A percentile compares a stretch with the other conserved stretches of the same genome.
Evolutionary conservation across 768 basidiomycete species (phyloP).

Genomic region (Favolaschia claudopus): DNA sequence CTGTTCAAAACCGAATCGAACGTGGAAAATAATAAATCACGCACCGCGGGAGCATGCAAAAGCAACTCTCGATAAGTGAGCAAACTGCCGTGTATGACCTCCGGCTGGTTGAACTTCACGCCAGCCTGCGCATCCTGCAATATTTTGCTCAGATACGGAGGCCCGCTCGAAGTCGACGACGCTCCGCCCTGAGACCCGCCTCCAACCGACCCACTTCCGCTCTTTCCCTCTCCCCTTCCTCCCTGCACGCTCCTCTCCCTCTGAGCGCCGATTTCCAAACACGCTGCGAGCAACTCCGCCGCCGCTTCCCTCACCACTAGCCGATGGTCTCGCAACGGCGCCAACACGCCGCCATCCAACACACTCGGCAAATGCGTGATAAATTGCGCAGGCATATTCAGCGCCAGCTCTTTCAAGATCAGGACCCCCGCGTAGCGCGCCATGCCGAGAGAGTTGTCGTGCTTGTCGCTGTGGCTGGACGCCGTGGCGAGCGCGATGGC

Average conservation of each 20-base stretch:
- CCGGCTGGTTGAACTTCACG: constrained; percentile 65
- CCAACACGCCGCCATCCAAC: constrained; percentile 73
- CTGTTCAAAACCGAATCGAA: background rate
- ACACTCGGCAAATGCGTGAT: constrained; percentile 68
- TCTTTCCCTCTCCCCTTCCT: too few species aligned
- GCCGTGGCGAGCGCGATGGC: constrained; percentile 61
- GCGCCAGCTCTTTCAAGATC: constrained; percentile 76
- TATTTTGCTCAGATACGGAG: constrained; percentile 62
- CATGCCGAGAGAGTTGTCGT: constrained; percentile 50
- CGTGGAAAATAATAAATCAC: background rate
- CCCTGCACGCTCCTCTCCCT: constrained; percentile 53
- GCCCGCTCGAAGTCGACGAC: too few species aligned
- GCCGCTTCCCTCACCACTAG: constrained; percentile 78
- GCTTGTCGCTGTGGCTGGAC: constrained; percentile 26
- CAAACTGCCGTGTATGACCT: constrained; percentile 75
- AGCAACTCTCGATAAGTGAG: constrained; percentile 76
- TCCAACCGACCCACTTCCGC: too few species aligned
- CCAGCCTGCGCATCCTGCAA: constrained; percentile 73
- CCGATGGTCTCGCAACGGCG: constrained; percentile 70
- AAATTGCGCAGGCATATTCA: constrained; percentile 70
- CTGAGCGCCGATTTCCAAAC: constrained; percentile 69
- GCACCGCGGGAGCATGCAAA: constrained; percentile 72
- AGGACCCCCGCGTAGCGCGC: constrained; percentile 77
- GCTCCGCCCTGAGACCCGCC: too few species aligned
- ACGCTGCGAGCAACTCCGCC: constrained; percentile 74